Evolutionary conservation across 2,329 filamentous ascomycete species (phyloP), one percentile per base, ranked within the genome.

Genomic region (Epichloe festucae): DNA sequence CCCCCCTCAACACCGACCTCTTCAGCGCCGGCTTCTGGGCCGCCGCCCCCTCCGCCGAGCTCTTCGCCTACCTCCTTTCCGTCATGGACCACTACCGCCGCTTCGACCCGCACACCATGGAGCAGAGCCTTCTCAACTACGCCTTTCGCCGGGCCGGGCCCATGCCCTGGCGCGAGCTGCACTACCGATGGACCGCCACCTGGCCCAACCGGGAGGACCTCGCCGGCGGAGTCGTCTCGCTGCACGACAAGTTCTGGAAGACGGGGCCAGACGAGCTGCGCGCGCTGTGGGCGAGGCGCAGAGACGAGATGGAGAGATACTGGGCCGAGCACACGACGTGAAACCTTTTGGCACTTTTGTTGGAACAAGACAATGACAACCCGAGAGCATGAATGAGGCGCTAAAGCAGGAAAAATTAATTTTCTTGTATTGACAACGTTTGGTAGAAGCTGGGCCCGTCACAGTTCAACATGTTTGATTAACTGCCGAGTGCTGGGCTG

Each of bases 121-220:
- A 73, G 54, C 71, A 73, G 56, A 67, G 66, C 53, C 57, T 74
- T 27, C 58, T 72, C 17, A 72, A 73, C 56, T 72, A 73, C 55
- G 71, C 67, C 2, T 69, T 70, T 54, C 60, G 70, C 10, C 53
- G 63, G 6, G 58, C 62, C 10, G 70, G 69, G 0, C 59, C 65
- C 11, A 73, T 72, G 69, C 69, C 70, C 0, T 73, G 70, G 70
- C 56, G 60, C 17, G 62, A 67, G 50, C 50, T 72, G 46, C 57
- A 67, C 49, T 62, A 61, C 50, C 60, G 58, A 15, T 73, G 70
- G 70, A 71, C 63, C 52, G 63, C 67, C 5, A 67, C 65, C n/a
- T 65, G 65, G 57, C 66, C 67, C 15, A 67, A 57, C 43, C 50
- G 60, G 52, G 55, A 53, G n/a, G 67, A 70, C 56, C 49, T 65